Conservation (phyloP, 805 yeast species). For the Groenewaldozyma tartarivorans region DNA sequence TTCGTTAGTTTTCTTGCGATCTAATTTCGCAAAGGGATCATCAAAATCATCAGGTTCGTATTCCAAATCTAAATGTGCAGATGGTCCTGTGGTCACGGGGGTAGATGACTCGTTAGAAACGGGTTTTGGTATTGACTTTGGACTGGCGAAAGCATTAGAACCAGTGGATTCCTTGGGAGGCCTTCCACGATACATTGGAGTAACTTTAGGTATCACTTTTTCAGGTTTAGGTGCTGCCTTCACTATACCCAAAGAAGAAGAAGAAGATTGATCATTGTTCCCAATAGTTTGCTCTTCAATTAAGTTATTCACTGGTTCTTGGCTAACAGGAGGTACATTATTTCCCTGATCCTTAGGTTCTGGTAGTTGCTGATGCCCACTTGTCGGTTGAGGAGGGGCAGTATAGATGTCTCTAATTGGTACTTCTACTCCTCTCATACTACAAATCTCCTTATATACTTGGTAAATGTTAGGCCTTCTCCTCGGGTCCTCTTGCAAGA, state of each 20-base stretch:
- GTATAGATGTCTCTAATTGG: conserved; percentile 33
- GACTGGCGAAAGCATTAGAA: neutral
- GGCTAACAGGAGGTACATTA: neutral
- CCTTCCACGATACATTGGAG: conserved; percentile 21
- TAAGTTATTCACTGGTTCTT: neutral
- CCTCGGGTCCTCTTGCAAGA: conserved; percentile 76
- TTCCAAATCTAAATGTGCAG: neutral
- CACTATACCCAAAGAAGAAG: too few species aligned
- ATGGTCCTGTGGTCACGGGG: neutral
- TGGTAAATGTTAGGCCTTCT: conserved; percentile 83
- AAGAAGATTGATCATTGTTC: too few species aligned
- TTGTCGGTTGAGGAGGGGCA: conserved; percentile 1
- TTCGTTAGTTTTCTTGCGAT: neutral
- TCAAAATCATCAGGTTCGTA: neutral
- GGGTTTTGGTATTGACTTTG: neutral
- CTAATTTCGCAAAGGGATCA: neutral
- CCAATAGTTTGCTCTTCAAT: neutral
- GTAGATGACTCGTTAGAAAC: neutral
- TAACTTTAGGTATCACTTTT: conserved; percentile 12
- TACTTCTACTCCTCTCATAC: conserved; percentile 45
- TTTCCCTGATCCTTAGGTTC: neutral
- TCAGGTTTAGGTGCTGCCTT: neutral
- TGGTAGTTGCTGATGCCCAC: conserved; percentile 1
- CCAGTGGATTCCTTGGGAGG: conserved; percentile 8
- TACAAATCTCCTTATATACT: conserved; percentile 53